phyloP scores from a whole-genome alignment of 257 asterid genomes.

The Solanum infundibuliforme region DNA sequence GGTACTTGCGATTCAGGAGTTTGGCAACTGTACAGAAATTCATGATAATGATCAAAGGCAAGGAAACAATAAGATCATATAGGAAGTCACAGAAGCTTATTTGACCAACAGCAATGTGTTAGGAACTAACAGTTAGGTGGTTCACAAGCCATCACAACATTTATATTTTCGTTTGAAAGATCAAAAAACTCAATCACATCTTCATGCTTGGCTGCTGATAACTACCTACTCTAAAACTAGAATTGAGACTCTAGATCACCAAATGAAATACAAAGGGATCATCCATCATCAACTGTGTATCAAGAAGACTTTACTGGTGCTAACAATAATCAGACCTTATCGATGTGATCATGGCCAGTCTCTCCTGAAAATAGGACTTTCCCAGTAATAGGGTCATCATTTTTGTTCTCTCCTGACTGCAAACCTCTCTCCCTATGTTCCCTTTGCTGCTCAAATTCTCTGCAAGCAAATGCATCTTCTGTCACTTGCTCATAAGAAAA shows the following conservation, averaged over 20 bases:
- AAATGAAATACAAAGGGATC: not conserved
- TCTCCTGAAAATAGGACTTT: slow-evolving; percentile 41
- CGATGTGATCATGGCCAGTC: slow-evolving; percentile 26
- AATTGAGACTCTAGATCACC: not conserved
- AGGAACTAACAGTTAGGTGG: not conserved
- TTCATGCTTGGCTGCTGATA: not conserved
- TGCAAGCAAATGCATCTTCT: slow-evolving; percentile 17
- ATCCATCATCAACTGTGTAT: not conserved
- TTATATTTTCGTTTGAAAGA: not conserved
- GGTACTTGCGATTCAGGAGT: not conserved
- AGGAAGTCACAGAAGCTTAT: not conserved
- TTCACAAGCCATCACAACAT: not conserved
- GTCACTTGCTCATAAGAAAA: slow-evolving; percentile 10
- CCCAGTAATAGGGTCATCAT: slow-evolving; percentile 30
- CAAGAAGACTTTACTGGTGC: not conserved
- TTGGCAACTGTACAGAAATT: not conserved
- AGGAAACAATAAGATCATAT: not conserved
- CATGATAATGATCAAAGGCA: not conserved
- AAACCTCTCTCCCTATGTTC: slow-evolving; percentile 82
- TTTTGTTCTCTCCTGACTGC: slow-evolving; percentile 46
- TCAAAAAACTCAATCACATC: not conserved
- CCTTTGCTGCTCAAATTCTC: slow-evolving; percentile 99
- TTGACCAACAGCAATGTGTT: not conserved
- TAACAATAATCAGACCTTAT: slow-evolving; percentile 28
- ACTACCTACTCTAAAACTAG: not conserved